These are phyloP conservation scores for Teratosphaeriaceae sp. DNA, from an alignment of 2,329 filamentous ascomycete species.

Conservation along the genomic window DNA sequence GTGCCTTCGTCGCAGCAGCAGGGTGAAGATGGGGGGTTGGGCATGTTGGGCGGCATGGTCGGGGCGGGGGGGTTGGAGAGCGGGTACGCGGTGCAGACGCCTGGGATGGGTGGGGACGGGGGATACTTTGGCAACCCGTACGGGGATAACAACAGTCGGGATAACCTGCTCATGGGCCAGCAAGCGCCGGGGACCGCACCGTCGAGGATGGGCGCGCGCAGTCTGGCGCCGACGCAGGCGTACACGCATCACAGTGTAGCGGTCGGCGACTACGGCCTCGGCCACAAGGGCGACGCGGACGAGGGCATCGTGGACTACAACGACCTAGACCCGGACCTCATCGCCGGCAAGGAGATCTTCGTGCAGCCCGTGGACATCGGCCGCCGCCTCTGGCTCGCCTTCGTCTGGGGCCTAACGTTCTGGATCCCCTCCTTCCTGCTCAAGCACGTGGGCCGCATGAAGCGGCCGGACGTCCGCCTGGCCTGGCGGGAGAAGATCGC, in stretches of 20 bases:
- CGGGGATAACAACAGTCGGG: conserved; percentile 55
- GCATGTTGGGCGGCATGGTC: conserved; percentile 41
- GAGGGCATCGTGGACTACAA: conserved; percentile 66
- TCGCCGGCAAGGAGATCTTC: conserved; percentile 68
- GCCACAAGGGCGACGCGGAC: conserved; percentile 73
- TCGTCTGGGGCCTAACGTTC: conserved; percentile 84
- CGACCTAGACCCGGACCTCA: conserved; percentile 69
- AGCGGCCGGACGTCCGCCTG: conserved; percentile 91
- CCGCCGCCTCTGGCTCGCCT: conserved; percentile 69
- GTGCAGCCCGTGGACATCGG: conserved; percentile 56
- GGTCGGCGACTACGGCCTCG: conserved; percentile 82
- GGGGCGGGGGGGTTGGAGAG: conserved; percentile 57
- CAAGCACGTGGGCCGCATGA: conserved; percentile 84
- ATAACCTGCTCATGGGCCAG: conserved; percentile 57
- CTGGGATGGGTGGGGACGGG: conserved; percentile 30
- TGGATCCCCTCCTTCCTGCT: conserved; percentile 89
- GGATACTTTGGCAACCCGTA: conserved; percentile 20
- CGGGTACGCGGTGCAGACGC: conserved; percentile 59
- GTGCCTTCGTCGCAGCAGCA: too few species aligned
- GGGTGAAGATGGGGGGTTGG: too few species aligned
- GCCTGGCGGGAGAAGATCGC: conserved; percentile 96
- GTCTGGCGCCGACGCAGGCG: conserved; percentile 52
- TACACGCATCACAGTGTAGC: conserved; percentile 45
- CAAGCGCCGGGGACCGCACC: conserved; percentile 41
- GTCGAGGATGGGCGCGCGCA: conserved; percentile 33